phyloP scores from a whole-genome alignment of 108 stramenopile species.

The Tribonema minus region DNA sequence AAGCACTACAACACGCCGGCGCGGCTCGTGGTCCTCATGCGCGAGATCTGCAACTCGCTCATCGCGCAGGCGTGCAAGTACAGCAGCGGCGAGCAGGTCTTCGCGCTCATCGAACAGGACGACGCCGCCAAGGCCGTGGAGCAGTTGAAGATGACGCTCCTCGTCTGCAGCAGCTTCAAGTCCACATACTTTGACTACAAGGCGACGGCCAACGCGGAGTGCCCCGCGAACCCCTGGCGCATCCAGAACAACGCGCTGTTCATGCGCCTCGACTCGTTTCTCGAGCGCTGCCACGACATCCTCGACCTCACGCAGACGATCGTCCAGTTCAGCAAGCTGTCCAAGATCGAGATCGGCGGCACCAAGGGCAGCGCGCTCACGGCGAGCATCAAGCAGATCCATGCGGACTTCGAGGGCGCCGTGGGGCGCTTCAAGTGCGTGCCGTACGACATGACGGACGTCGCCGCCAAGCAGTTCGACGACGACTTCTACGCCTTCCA shows the following conservation, averaged over 20 bases:
- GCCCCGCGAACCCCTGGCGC: constrained; percentile 73
- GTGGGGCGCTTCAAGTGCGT: constrained; percentile 71
- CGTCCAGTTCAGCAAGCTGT: constrained; percentile 76
- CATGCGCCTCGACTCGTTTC: constrained; percentile 75
- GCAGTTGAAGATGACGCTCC: constrained; percentile 56
- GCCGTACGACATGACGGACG: constrained; percentile 81
- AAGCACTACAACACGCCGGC: constrained; percentile 81
- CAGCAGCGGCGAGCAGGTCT: constrained; percentile 75
- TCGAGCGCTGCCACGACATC: constrained; percentile 81
- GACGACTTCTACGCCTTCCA: constrained; percentile 72
- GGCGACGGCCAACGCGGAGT: constrained; percentile 64
- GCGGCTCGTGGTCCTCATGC: constrained; percentile 75
- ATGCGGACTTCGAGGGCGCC: constrained; percentile 68
- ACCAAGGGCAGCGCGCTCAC: constrained; percentile 79
- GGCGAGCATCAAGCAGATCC: constrained; percentile 71
- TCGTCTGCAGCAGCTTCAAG: constrained; percentile 76
- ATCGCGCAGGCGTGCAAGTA: constrained; percentile 74
- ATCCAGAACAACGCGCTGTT: constrained; percentile 85
- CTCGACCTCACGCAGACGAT: constrained; percentile 78
- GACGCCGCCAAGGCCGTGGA: constrained; percentile 70
- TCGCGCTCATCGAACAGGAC: constrained; percentile 72
- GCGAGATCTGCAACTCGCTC: constrained; percentile 79
- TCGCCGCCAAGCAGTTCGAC: constrained; percentile 70
- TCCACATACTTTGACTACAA: constrained; percentile 73
- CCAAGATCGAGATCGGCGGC: constrained; percentile 77